Conservation (phyloP, 768 basidiomycete species). For the Mycena capillaripes region DNA sequence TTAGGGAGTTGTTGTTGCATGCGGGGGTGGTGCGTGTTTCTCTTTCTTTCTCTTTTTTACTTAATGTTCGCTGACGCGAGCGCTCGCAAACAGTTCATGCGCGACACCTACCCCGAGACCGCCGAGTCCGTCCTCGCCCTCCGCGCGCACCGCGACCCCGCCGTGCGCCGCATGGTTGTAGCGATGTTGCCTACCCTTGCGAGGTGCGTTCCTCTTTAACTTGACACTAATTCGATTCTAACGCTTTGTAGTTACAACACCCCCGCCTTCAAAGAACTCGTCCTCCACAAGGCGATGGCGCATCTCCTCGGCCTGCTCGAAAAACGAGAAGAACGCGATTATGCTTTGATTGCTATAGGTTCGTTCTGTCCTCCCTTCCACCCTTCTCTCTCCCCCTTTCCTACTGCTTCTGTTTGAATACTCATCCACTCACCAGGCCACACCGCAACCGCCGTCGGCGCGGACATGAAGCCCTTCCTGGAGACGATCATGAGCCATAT, state of each 20-base stretch:
- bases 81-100: constrained; percentile 77
- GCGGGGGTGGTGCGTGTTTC: constrained; percentile 67
- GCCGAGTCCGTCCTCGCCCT: constrained; percentile 93
- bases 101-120: constrained; percentile 85
- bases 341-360: constrained; percentile 70
- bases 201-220: constrained; percentile 57
- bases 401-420: not conserved
- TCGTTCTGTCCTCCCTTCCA: not conserved
- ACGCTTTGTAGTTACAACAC: constrained; percentile 97
- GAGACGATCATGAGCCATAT: constrained; percentile 92
- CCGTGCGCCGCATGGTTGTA: constrained; percentile 95
- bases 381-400: too few species aligned
- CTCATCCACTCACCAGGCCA: constrained; percentile 69
- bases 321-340: constrained; percentile 82
- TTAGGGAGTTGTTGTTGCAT: constrained; percentile 78
- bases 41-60: not conserved
- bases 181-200: constrained; percentile 96
- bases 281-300: constrained; percentile 95
- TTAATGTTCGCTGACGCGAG: too few species aligned
- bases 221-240: too few species aligned
- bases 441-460: constrained; percentile 90
- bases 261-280: constrained; percentile 90
- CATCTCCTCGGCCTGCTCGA: constrained; percentile 91
- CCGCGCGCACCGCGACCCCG: constrained; percentile 88
- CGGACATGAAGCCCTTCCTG: constrained; percentile 97